phyloP scores from a whole-genome alignment of 1,139 yeast species.

The Debaryomyces singareniensis region DNA sequence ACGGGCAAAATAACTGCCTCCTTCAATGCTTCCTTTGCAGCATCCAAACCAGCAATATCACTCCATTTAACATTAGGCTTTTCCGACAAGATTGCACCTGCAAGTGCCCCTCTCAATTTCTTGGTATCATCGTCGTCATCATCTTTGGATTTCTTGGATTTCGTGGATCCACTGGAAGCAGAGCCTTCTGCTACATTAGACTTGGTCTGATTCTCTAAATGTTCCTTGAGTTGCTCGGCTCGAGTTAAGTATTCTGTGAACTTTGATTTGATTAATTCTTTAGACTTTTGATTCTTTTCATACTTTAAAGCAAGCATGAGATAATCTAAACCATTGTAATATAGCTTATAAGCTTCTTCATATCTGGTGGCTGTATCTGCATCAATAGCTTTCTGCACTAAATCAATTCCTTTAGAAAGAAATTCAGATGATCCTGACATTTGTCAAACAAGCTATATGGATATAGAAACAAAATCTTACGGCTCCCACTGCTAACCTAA shows the following conservation, averaged over 20 bases:
- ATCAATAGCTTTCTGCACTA: conserved; percentile 91
- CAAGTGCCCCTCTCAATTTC: conserved; percentile 83
- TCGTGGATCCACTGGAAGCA: conserved; percentile 51
- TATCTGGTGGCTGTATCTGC: conserved; percentile 88
- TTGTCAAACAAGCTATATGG: no score
- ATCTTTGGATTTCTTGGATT: conserved; percentile 45
- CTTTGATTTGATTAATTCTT: conserved; percentile 82
- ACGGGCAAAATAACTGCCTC: conserved; percentile 97
- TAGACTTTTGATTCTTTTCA: conserved; percentile 85
- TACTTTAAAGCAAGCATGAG: conserved; percentile 93
- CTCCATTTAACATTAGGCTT: conserved; percentile 93
- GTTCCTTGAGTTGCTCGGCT: conserved; percentile 92
- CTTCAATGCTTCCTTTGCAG: conserved; percentile 92
- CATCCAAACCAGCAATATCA: conserved; percentile 93
- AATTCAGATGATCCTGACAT: conserved; percentile 65
- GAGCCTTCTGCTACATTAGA: conserved; percentile 44
- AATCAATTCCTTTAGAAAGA: conserved; percentile 85
- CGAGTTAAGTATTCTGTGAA: conserved; percentile 87
- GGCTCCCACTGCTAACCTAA: no score
- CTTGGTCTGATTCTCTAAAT: conserved; percentile 61
- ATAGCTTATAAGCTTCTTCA: conserved; percentile 90
- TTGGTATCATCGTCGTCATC: conserved; percentile 75
- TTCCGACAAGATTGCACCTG: conserved; percentile 88
- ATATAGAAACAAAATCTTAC: no score
- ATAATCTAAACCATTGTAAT: conserved; percentile 91